Conservation (phyloP, 208 protist species). For the Crithidia expoeki region DNA sequence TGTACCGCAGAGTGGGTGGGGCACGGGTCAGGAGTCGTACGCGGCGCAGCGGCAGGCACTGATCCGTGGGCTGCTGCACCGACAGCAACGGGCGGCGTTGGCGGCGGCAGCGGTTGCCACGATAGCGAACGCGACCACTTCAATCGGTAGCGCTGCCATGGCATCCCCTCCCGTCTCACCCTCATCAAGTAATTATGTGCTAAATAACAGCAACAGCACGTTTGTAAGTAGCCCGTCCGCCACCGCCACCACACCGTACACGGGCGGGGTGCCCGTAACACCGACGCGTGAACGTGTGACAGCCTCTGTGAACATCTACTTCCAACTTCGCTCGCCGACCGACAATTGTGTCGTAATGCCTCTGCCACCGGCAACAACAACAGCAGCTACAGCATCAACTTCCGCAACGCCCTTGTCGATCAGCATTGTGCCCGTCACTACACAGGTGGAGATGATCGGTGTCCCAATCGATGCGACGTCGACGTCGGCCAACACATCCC, state of each 20-base stretch:
- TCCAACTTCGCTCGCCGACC: conserved; percentile 22
- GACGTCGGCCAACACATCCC: not conserved
- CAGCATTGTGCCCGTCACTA: conserved; percentile 17
- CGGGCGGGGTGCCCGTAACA: not conserved
- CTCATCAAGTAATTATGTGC: not conserved
- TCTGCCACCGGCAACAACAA: not conserved
- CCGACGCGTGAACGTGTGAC: conserved; percentile 15
- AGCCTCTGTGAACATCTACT: conserved; percentile 24
- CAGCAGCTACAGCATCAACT: not conserved
- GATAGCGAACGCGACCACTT: not conserved
- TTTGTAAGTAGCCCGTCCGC: not conserved
- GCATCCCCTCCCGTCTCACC: not conserved
- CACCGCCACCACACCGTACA: not conserved
- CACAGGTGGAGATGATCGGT: conserved; percentile 34
- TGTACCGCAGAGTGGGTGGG: conserved; percentile 5
- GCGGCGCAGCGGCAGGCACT: conserved; percentile 27
- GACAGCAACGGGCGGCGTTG: conserved; percentile 6
- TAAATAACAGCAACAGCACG: not conserved
- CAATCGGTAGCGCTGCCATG: not conserved
- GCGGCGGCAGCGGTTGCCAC: not conserved
- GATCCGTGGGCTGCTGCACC: conserved; percentile 17
- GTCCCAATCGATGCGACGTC: conserved; percentile 19
- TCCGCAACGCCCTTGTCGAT: not conserved
- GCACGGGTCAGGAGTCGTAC: conserved; percentile 22
- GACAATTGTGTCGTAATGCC: not conserved